Percentiles rank a stretch among this genome's conserved stretches.
phyloP scores from a whole-genome alignment of 768 basidiomycete species.

The Tubosaeta sp. region DNA sequence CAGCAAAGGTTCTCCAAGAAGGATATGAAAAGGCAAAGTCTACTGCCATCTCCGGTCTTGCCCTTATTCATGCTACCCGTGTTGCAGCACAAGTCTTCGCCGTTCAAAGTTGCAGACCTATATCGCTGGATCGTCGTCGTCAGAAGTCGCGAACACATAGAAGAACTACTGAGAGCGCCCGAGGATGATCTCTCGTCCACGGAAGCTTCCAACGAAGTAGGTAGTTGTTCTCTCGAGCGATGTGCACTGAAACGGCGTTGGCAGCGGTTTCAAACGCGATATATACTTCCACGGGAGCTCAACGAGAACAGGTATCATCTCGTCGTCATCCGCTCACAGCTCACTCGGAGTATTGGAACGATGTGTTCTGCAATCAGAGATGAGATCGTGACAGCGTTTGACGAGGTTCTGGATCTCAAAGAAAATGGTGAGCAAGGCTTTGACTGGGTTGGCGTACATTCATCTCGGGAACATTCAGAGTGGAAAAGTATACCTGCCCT shows the following conservation, averaged over 20 bases:
- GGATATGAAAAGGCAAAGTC: conserved; percentile 28
- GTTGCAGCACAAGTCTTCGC: conserved; percentile 20
- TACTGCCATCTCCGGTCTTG: not conserved
- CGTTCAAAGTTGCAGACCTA: conserved; percentile 31
- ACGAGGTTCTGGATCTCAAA: conserved; percentile 26
- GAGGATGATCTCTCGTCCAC: conserved; percentile 35
- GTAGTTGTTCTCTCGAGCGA: not conserved
- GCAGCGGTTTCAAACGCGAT: not conserved
- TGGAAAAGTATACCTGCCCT: conserved; percentile 11
- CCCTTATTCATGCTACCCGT: not conserved
- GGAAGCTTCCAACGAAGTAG: conserved; percentile 32
- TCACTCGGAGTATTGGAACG: conserved; percentile 36
- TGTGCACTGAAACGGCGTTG: not conserved
- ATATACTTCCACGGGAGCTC: not conserved
- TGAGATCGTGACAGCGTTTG: conserved; percentile 41
- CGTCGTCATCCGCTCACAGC: conserved; percentile 24
- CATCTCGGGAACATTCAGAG: not conserved
- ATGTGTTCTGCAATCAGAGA: conserved; percentile 40
- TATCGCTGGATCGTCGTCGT: conserved; percentile 40
- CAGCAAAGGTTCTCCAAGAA: conserved; percentile 23
- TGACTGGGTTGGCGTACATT: not conserved
- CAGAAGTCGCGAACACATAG: conserved; percentile 26
- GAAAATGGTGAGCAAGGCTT: conserved; percentile 13
- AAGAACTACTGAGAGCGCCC: conserved; percentile 38
- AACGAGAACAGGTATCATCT: conserved; percentile 29